Percentiles rank a stretch among this genome's conserved stretches.
These are phyloP conservation scores for Spathaspora girioi DNA, from an alignment of 805 yeast species.

Conservation along the genomic window DNA sequence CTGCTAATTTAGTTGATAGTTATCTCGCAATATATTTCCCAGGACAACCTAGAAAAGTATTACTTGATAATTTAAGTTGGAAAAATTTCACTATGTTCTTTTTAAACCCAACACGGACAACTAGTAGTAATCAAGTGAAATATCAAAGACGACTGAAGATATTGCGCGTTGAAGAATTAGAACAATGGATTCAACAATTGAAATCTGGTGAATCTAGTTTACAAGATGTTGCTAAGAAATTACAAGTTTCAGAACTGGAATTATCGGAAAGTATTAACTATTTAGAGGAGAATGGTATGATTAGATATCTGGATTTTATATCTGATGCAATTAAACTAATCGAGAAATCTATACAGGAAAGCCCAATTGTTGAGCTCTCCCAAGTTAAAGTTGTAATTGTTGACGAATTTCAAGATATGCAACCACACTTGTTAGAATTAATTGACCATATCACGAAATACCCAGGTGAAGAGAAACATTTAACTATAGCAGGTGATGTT, in stretches of 20 bases:
- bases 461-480: constrained; percentile 38
- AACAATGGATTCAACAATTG: constrained; percentile 17
- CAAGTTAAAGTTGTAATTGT: constrained; percentile 44
- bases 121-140: not conserved
- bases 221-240: constrained; percentile 20
- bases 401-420: constrained; percentile 75
- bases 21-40: constrained; percentile 39
- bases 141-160: constrained; percentile 8
- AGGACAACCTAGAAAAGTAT: constrained; percentile 11
- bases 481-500: constrained; percentile 69
- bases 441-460: constrained; percentile 35
- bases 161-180: constrained; percentile 15
- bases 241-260: constrained; percentile 23
- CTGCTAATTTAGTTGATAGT: constrained; percentile 29
- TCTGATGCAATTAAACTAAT: constrained; percentile 27
- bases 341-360: constrained; percentile 17
- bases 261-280: constrained; percentile 23
- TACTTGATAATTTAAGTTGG: constrained; percentile 59
- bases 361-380: constrained; percentile 17
- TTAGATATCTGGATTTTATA: constrained; percentile 34
- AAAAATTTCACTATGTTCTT: constrained; percentile 28
- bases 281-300: constrained; percentile 29
- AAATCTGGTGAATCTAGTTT: constrained; percentile 18
- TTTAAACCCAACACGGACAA: constrained; percentile 24
- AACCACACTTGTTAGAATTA: constrained; percentile 46